These are phyloP conservation scores for Aspergillus pseudoterreus DNA, from an alignment of 2,329 filamentous ascomycete species.

Conservation along the genomic window DNA sequence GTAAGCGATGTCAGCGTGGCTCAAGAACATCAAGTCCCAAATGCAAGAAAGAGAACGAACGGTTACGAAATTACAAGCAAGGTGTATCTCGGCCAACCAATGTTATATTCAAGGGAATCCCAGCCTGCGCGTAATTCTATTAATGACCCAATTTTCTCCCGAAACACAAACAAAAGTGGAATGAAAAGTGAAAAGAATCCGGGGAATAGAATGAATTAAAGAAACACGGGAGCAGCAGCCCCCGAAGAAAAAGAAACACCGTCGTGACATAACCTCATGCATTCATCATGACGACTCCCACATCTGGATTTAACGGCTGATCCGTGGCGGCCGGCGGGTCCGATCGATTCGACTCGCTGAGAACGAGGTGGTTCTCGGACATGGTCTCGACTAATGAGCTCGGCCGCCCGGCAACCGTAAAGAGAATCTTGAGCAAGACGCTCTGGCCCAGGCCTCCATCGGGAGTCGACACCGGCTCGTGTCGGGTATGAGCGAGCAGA, in stretches of 20 bases:
- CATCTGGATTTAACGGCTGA: slow-evolving; percentile 22
- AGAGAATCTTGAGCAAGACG: slow-evolving; percentile 33
- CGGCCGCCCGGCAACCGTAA: slow-evolving; percentile 31
- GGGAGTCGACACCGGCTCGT: slow-evolving; percentile 13
- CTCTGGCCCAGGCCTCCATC: slow-evolving; percentile 19
- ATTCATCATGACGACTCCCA: slow-evolving; percentile 32
- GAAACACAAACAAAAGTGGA: slow-evolving; percentile 4
- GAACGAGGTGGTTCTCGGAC: slow-evolving; percentile 29
- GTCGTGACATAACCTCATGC: slow-evolving; percentile 18
- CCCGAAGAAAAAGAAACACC: slow-evolving; percentile 1
- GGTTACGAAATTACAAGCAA: neutral
- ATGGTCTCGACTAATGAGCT: slow-evolving; percentile 30
- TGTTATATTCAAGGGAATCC: slow-evolving; percentile 15
- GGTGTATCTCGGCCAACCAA: slow-evolving; percentile 6
- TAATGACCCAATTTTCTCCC: slow-evolving; percentile 12
- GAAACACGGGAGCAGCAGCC: neutral
- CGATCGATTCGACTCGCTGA: slow-evolving; percentile 23
- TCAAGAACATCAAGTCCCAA: neutral
- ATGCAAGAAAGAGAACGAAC: neutral
- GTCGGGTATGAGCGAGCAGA: slow-evolving; percentile 30
- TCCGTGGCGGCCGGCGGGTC: slow-evolving; percentile 19
- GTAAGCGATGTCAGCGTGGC: neutral
- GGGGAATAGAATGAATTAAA: neutral
- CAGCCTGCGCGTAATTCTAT: slow-evolving; percentile 18
- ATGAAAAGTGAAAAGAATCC: slow-evolving; percentile 1